These are phyloP conservation scores for Gossypium ekmanianum DNA, from an alignment of 345 rosid species.

Conservation along the genomic window DNA sequence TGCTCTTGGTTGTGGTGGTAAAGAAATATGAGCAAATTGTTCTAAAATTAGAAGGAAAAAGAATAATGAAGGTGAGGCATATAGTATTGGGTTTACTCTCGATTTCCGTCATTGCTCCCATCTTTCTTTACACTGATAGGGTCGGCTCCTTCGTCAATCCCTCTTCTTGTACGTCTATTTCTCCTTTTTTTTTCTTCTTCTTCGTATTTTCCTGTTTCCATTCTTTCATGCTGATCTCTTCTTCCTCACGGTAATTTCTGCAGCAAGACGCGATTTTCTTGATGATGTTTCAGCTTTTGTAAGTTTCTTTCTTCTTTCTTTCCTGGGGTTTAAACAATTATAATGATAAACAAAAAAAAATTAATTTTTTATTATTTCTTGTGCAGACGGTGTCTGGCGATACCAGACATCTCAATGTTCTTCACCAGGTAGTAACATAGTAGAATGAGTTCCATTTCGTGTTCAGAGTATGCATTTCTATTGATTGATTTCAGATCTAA, in stretches of 20 bases:
- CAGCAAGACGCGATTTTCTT: slow-evolving; percentile 64
- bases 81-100: slow-evolving; percentile 60
- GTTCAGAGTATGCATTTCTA: neutral
- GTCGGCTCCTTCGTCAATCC: slow-evolving; percentile 15
- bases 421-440: slow-evolving; percentile 56
- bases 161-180: slow-evolving; percentile 9
- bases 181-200: neutral
- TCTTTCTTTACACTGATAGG: slow-evolving; percentile 62
- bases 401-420: slow-evolving; percentile 52
- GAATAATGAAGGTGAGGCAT: slow-evolving; percentile 53
- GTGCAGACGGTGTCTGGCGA: slow-evolving; percentile 58
- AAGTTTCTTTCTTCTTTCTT: slow-evolving; percentile 22
- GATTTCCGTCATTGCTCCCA: slow-evolving; percentile 74
- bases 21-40: neutral
- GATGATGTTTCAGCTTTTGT: slow-evolving; percentile 71
- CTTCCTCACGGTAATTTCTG: slow-evolving; percentile 9
- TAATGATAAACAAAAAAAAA: neutral
- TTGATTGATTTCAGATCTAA: slow-evolving; percentile 26
- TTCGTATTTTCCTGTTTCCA: neutral
- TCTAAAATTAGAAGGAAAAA: neutral
- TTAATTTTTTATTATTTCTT: slow-evolving; percentile 5
- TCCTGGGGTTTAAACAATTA: neutral
- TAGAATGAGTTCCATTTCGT: neutral
- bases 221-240: neutral
- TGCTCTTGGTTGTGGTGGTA: neutral